A percentile compares a stretch with the other conserved stretches of the same genome.
Evolutionary conservation across 495 filamentous ascomycete species (phyloP).

Genomic region (Talaromyces liani): DNA sequence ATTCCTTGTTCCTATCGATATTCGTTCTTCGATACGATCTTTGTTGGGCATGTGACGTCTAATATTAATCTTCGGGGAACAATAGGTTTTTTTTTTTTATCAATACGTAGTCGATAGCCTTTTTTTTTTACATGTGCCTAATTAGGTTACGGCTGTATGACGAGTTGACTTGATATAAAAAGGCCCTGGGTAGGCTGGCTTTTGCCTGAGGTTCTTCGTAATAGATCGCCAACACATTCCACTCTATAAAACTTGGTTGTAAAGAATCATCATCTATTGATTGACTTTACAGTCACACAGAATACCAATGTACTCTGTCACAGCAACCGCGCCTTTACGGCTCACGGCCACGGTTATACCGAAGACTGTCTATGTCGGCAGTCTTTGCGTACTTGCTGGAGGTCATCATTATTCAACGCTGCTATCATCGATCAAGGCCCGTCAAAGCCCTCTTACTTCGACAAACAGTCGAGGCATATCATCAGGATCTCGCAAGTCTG

Average conservation of each 20-base stretch:
- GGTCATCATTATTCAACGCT: not conserved
- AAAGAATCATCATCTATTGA: not conserved
- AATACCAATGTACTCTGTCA: slow-evolving; percentile 8
- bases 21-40: not conserved
- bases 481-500: slow-evolving; percentile 23
- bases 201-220: not conserved
- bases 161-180: slow-evolving; percentile 1
- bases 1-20: not conserved
- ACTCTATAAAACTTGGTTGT: not conserved
- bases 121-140: too few relatives aligned
- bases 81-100: too few relatives aligned
- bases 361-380: not conserved
- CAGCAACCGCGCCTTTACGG: slow-evolving; percentile 27
- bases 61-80: not conserved
- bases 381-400: not conserved
- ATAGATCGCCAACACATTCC: not conserved
- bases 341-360: slow-evolving; percentile 15
- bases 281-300: not conserved
- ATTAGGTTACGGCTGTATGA: not conserved
- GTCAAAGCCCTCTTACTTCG: not conserved
- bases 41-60: slow-evolving; percentile 7
- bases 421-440: slow-evolving; percentile 2
- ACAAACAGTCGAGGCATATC: slow-evolving; percentile 18
- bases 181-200: not conserved
- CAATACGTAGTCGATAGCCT: too few relatives aligned